Evolutionary conservation across 2,329 filamentous ascomycete species (phyloP).

Genomic region (Aspergillus jensenii): DNA sequence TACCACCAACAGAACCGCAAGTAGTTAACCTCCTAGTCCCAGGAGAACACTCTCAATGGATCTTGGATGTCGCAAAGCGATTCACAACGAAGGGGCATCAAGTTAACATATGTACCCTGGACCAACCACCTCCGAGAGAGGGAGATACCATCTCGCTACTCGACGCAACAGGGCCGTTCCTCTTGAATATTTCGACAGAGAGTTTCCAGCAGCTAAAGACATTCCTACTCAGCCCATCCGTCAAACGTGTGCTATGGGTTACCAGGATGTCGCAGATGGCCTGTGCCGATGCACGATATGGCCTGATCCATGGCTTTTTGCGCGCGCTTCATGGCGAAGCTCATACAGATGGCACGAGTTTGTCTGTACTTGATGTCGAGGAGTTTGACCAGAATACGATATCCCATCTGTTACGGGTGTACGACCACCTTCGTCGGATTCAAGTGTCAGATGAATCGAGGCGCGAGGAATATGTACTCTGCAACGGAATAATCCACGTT

Average conservation of each 20-base stretch:
- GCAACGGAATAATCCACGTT: neutral
- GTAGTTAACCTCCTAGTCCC: neutral
- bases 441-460: neutral
- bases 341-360: neutral
- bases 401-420: neutral
- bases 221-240: neutral
- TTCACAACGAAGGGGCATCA: neutral
- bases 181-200: neutral
- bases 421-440: neutral
- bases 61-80: neutral
- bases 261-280: neutral
- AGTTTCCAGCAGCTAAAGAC: neutral
- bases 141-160: conserved; percentile 7
- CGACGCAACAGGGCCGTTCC: neutral
- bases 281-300: conserved; percentile 20
- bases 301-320: conserved; percentile 10
- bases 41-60: neutral
- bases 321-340: neutral
- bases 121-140: neutral
- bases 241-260: conserved; percentile 4
- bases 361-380: conserved; percentile 27
- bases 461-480: conserved; percentile 1
- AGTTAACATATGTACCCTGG: neutral
- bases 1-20: accelerated
- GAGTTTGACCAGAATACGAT: neutral